Evolutionary conservation across 2,329 filamentous ascomycete species (phyloP), one percentile per base, ranked within the genome.

Genomic region (Xylariales sp.): DNA sequence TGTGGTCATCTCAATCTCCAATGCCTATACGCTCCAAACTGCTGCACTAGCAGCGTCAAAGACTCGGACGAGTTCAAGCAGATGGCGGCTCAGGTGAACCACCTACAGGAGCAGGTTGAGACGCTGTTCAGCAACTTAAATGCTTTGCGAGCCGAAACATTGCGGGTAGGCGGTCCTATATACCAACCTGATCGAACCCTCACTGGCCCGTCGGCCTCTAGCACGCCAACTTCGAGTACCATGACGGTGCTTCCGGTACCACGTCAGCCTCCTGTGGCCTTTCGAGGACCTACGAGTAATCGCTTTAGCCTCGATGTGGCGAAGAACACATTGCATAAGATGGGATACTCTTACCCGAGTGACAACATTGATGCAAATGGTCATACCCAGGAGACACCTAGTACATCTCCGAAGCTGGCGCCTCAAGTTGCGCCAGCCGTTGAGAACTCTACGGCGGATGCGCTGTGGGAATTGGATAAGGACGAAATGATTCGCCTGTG

Each of bases 1-100:
- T 93, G 90, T 74, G 87, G 89, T 73, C 90, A 90, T 72, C 88
- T 92, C 78, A 89, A 88, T 72, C 83, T 91, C 18, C 80, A 85
- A 69, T 92, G 90, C 75, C 81, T 90, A 52, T 92, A 91, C 80
- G 84, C 89, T 5, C 86, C 88, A 14, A 90, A 90, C 75, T 90
- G 89, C 78, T 90, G 88, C 77, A 82, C 87, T 69, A 94, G 89
- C 82, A 93, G 88, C 79, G 94, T 97, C 85, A 96, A 95, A 79
- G 94, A 97, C 75, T 94, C 93, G 54, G 93, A 97, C 9, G 94
- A 97, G 78, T 97, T 94, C 83, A 92, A 90, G 76, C 87, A 90
- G 45, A 93, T 97, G 89, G 88, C 89, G 62, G 84, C 86, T 41
- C 91, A 96, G 72, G 88, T 97, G 67, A 82, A 83, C 10, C 86